Evolutionary conservation across 495 filamentous ascomycete species (phyloP).

Genomic region (Podospora didyma): DNA sequence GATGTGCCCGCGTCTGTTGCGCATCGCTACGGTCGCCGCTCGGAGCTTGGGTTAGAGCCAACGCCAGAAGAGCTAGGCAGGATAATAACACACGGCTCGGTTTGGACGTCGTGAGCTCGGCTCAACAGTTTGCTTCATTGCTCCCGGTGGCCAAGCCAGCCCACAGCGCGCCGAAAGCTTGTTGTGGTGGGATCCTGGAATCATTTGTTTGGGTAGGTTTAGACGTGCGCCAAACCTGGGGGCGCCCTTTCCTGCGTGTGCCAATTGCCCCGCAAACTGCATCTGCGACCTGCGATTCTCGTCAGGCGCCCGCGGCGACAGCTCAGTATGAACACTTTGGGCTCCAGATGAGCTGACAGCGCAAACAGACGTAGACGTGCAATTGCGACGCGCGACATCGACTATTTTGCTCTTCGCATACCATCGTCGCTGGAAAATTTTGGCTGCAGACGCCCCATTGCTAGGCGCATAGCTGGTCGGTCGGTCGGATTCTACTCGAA

Average conservation of each 20-base stretch:
- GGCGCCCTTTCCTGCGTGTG: conserved; percentile 3
- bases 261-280: conserved; percentile 25
- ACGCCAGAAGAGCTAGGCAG: conserved; percentile 9
- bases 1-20: conserved; percentile 27
- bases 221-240: not conserved
- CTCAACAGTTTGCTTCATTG: not conserved
- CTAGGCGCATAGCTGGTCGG: too few relatives aligned
- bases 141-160: too few relatives aligned
- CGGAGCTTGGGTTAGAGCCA: conserved; percentile 21
- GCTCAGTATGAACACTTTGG: too few relatives aligned
- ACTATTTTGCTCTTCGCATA: too few relatives aligned
- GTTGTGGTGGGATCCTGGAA: not conserved
- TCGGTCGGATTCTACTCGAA: too few relatives aligned
- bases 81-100: conserved; percentile 3
- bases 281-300: not conserved
- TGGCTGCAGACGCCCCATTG: too few relatives aligned
- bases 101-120: conserved; percentile 7
- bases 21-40: conserved; percentile 23
- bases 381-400: too few relatives aligned
- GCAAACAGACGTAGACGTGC: not conserved
- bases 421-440: too few relatives aligned
- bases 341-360: not conserved
- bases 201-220: conserved; percentile 6
- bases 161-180: not conserved
- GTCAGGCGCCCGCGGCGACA: too few relatives aligned